A percentile compares a stretch with the other conserved stretches of the same genome.
phyloP scores from a whole-genome alignment of 345 rosid genomes.

The Lepidium didymum region DNA sequence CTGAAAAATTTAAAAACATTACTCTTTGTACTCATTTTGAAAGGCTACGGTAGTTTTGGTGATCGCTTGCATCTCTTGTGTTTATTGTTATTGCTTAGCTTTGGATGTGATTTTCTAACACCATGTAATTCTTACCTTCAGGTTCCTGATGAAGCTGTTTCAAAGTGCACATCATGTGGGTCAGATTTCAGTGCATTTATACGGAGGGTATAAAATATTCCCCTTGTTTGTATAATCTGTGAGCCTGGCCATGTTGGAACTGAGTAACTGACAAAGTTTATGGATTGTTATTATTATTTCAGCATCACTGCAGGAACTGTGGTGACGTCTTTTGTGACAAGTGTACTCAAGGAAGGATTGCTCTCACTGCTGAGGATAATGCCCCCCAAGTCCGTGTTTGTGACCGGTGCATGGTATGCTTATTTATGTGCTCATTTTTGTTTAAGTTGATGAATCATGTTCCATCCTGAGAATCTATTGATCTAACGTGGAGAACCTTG shows the following conservation, averaged over 20 bases:
- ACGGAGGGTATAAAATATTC: constrained; percentile 50
- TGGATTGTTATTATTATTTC: constrained; percentile 20
- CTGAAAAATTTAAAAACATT: neutral
- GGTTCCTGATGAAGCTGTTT: constrained; percentile 96
- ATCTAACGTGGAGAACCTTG: neutral
- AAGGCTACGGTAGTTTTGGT: neutral
- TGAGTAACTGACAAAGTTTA: neutral
- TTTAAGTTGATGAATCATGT: neutral
- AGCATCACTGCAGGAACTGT: constrained; percentile 99
- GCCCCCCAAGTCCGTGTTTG: constrained; percentile 96
- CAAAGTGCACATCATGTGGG: constrained; percentile 78
- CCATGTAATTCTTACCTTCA: constrained; percentile 9
- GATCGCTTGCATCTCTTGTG: neutral
- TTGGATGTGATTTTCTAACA: neutral
- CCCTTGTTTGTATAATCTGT: neutral
- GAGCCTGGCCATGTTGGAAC: neutral
- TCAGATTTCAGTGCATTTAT: constrained; percentile 86
- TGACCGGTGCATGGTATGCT: constrained; percentile 80
- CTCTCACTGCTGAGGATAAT: constrained; percentile 91
- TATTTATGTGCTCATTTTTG: neutral
- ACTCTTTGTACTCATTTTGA: neutral
- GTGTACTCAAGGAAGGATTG: constrained; percentile 89
- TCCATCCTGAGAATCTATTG: neutral
- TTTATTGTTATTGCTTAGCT: neutral
- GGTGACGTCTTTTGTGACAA: constrained; percentile 99